Conservation (phyloP, 768 basidiomycete genomes). For the Leucosporidium creatinivorum region DNA sequence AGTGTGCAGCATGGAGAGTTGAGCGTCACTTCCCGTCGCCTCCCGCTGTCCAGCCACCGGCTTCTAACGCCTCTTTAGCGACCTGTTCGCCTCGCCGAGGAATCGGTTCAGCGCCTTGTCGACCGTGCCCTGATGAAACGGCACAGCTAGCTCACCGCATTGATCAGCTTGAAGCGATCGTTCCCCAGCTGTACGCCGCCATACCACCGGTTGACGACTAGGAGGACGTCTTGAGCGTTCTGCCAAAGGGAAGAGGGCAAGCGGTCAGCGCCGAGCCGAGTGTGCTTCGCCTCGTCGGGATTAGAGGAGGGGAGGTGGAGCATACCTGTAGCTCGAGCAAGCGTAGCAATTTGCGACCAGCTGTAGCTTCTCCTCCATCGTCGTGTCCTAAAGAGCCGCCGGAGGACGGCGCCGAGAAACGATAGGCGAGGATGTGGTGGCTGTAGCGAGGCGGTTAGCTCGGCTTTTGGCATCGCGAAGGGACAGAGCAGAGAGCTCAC, state of each 20-base stretch:
- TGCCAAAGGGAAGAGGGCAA: not conserved
- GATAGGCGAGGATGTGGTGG: conserved; percentile 86
- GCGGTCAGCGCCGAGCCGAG: too few relatives aligned
- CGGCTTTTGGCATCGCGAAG: too few relatives aligned
- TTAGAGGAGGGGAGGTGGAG: not conserved
- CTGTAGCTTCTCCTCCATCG: not conserved
- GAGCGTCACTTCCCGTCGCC: too few relatives aligned
- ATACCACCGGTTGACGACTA: conserved; percentile 91
- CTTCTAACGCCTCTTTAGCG: too few relatives aligned
- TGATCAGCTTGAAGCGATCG: not conserved
- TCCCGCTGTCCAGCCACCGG: too few relatives aligned
- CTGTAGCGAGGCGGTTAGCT: conserved; percentile 44
- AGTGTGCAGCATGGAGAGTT: too few relatives aligned
- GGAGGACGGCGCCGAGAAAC: conserved; percentile 55
- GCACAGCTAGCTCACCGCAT: not conserved
- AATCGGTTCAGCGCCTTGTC: too few relatives aligned
- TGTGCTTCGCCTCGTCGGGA: not conserved
- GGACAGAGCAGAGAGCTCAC: conserved; percentile 9
- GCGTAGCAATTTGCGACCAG: not conserved
- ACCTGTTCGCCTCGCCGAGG: too few relatives aligned
- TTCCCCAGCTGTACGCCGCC: conserved; percentile 74
- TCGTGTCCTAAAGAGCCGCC: not conserved
- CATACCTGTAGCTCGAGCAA: not conserved
- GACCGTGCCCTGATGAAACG: too few relatives aligned
- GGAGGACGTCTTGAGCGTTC: conserved; percentile 57